Conservation (phyloP, 1,139 yeast species). For the Debaryomyces sp. region DNA sequence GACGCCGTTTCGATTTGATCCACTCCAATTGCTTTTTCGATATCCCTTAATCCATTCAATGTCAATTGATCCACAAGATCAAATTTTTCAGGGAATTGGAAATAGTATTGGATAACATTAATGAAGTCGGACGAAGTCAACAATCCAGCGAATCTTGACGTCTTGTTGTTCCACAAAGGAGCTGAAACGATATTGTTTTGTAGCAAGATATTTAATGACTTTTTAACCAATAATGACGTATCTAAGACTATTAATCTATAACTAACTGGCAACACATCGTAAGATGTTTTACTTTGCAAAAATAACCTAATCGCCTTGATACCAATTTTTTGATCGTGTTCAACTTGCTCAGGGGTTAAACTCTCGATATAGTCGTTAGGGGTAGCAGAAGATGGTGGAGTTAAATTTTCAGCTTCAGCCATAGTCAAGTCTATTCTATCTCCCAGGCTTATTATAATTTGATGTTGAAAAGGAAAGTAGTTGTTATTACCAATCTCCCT, state of each 20-base stretch:
- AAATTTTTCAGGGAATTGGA: slow-evolving; percentile 87
- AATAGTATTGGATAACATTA: slow-evolving; percentile 92
- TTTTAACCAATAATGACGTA: slow-evolving; percentile 86
- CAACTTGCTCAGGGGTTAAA: slow-evolving; percentile 46
- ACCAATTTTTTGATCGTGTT: slow-evolving; percentile 66
- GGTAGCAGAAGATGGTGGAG: slow-evolving; percentile 27
- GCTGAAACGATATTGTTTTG: slow-evolving; percentile 97
- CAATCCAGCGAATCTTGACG: slow-evolving; percentile 90
- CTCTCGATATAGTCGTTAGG: slow-evolving; percentile 50
- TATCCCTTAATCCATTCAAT: slow-evolving; percentile 79
- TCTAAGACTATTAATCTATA: slow-evolving; percentile 92
- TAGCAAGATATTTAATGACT: slow-evolving; percentile 83
- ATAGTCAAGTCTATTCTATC: slow-evolving; percentile 8
- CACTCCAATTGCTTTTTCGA: slow-evolving; percentile 87
- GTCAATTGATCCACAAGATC: slow-evolving; percentile 88
- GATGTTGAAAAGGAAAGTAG: not conserved
- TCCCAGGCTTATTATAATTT: not conserved
- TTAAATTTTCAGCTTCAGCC: slow-evolving; percentile 21
- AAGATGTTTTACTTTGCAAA: slow-evolving; percentile 87
- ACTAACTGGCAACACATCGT: slow-evolving; percentile 95
- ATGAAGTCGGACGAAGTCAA: slow-evolving; percentile 91
- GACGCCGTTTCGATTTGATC: slow-evolving; percentile 86
- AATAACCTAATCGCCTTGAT: slow-evolving; percentile 80
- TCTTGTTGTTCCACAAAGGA: slow-evolving; percentile 92
- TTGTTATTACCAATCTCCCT: not conserved